Conservation (phyloP, 2,329 filamentous ascomycete genomes). For the Phialocephala sp. region DNA sequence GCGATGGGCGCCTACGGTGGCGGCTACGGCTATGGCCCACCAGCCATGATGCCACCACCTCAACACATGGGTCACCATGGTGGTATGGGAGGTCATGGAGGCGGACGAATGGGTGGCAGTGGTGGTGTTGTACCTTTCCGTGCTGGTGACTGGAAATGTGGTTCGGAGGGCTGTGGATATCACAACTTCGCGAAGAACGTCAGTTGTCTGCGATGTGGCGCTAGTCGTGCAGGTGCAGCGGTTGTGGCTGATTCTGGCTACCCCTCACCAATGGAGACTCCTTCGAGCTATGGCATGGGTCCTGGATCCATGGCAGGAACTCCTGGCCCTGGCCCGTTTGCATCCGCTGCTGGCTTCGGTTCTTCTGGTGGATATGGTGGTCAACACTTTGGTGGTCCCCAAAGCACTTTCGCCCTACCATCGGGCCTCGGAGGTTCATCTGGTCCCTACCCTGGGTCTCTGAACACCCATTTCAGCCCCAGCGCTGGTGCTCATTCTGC, state of each 20-base stretch:
- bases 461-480: conserved; percentile 80
- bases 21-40: conserved; percentile 73
- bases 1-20: conserved; percentile 68
- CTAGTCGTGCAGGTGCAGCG: conserved; percentile 89
- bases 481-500: conserved; percentile 80
- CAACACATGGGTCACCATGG: conserved; percentile 71
- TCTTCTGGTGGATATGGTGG: conserved; percentile 66
- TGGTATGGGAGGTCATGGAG: conserved; percentile 59
- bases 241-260: conserved; percentile 94
- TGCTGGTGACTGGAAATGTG: conserved; percentile 98
- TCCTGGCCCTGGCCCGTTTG: conserved; percentile 77
- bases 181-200: conserved; percentile 99
- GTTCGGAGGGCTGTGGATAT: conserved; percentile 95
- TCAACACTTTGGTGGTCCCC: conserved; percentile 86
- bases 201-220: conserved; percentile 94
- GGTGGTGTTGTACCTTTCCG: conserved; percentile 94
- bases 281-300: conserved; percentile 83
- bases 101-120: conserved; percentile 78
- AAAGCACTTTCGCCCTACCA: conserved; percentile 87
- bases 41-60: conserved; percentile 79
- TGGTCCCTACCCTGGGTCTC: conserved; percentile 74
- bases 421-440: conserved; percentile 82
- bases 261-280: conserved; percentile 86
- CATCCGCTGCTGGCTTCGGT: conserved; percentile 72
- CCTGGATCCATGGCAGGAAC: conserved; percentile 86